These are phyloP conservation scores for Cutaneotrichosporon cavernicola DNA, from an alignment of 1,284 basidiomycete genomes.

Conservation along the genomic window DNA sequence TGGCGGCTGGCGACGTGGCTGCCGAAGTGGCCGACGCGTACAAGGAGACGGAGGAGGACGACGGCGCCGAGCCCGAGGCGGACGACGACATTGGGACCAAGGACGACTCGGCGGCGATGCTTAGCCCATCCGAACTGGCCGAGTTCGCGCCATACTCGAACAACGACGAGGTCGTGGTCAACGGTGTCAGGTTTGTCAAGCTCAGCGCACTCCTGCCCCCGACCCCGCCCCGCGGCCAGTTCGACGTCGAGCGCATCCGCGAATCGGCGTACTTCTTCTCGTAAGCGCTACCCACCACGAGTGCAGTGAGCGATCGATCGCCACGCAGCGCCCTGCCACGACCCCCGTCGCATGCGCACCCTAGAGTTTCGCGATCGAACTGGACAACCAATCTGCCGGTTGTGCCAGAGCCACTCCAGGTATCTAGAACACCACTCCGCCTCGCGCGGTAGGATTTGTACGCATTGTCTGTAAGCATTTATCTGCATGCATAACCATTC, in stretches of 20 bases:
- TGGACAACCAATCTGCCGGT: not conserved
- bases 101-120: conserved; percentile 15
- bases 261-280: conserved; percentile 83
- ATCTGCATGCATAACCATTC: conserved; percentile 22
- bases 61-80: not conserved
- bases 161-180: conserved; percentile 16
- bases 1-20: conserved; percentile 10
- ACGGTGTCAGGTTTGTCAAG: conserved; percentile 62
- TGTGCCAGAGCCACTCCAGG: not conserved
- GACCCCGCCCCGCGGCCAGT: conserved; percentile 80
- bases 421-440: conserved; percentile 3
- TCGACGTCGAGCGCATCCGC: conserved; percentile 82
- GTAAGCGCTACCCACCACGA: conserved; percentile 22
- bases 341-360: not conserved
- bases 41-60: conserved; percentile 12
- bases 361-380: not conserved
- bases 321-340: not conserved
- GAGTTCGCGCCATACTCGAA: conserved; percentile 13
- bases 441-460: conserved; percentile 9
- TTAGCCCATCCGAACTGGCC: conserved; percentile 14
- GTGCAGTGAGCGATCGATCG: not conserved
- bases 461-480: conserved; percentile 26
- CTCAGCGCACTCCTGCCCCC: conserved; percentile 76
- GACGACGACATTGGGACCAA: conserved; percentile 25
- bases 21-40: conserved; percentile 1